These are phyloP conservation scores for Aureobasidium lini DNA, from an alignment of 2,329 filamentous ascomycete genomes.

Conservation along the genomic window DNA sequence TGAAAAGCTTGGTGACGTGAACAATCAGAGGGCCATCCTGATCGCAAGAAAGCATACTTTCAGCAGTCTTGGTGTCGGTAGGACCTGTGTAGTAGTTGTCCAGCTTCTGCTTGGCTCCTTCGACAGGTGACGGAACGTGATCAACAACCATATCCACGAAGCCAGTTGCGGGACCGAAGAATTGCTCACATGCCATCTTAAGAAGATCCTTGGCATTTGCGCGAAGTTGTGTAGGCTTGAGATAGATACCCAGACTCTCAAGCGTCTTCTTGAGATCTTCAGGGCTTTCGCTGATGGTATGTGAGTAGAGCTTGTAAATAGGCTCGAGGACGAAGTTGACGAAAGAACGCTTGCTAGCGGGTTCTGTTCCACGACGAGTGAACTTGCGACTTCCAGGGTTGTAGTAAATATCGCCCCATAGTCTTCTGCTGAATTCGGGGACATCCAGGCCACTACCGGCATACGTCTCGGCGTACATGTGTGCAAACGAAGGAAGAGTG, in stretches of 20 bases:
- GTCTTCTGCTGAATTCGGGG: conserved; percentile 70
- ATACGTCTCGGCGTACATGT: conserved; percentile 90
- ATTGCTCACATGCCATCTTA: conserved; percentile 85
- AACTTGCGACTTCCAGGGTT: conserved; percentile 88
- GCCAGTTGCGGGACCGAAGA: conserved; percentile 81
- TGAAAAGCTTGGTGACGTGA: conserved; percentile 90
- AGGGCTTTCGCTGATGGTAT: conserved; percentile 85
- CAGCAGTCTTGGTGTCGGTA: conserved; percentile 69
- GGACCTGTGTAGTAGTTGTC: conserved; percentile 90
- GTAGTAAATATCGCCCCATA: conserved; percentile 97
- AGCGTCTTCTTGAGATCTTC: conserved; percentile 76
- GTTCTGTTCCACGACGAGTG: conserved; percentile 76
- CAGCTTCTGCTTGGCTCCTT: conserved; percentile 67
- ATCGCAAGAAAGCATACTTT: conserved; percentile 74
- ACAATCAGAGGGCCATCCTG: conserved; percentile 87
- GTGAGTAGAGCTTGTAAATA: conserved; percentile 94
- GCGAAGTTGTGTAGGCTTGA: conserved; percentile 91
- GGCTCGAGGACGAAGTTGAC: conserved; percentile 93
- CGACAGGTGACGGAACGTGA: conserved; percentile 79
- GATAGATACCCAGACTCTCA: conserved; percentile 66
- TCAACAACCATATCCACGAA: conserved; percentile 94
- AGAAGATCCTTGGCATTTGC: conserved; percentile 83
- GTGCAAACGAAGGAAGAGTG: conserved; percentile 85
- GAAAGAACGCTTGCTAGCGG: conserved; percentile 75
- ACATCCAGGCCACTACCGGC: conserved; percentile 52